phyloP scores from a whole-genome alignment of 2,329 filamentous ascomycete genomes.

The Aspergillus sp. region DNA sequence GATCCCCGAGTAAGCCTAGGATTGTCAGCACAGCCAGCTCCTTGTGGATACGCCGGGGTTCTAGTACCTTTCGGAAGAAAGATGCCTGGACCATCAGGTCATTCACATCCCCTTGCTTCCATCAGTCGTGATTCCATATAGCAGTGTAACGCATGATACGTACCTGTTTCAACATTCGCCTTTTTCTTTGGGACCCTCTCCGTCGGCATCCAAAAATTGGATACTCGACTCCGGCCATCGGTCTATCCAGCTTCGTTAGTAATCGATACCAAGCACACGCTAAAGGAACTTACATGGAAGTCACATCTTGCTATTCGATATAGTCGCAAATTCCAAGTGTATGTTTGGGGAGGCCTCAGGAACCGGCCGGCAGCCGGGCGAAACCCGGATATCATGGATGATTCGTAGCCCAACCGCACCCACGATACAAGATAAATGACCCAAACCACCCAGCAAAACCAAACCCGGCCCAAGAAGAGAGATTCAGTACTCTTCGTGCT shows the following conservation, averaged over 20 bases:
- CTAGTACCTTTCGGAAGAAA: slow-evolving; percentile 68
- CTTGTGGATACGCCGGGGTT: neutral
- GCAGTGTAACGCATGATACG: neutral
- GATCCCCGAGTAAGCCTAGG: slow-evolving; percentile 77
- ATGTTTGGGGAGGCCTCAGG: slow-evolving; percentile 29
- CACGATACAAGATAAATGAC: neutral
- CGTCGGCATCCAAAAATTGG: slow-evolving; percentile 76
- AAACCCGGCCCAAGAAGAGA: neutral
- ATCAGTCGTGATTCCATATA: neutral
- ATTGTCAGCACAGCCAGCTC: neutral
- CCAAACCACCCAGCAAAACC: no score
- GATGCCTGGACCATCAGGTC: slow-evolving; percentile 68
- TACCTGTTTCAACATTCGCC: slow-evolving; percentile 49
- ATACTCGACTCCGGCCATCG: slow-evolving; percentile 63
- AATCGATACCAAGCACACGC: neutral
- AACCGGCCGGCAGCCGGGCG: slow-evolving; percentile 24
- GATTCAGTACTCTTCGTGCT: neutral
- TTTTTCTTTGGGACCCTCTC: slow-evolving; percentile 62
- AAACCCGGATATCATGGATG: slow-evolving; percentile 30
- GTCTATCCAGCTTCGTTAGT: slow-evolving; percentile 39
- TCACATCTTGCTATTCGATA: slow-evolving; percentile 23
- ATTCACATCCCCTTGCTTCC: slow-evolving; percentile 57
- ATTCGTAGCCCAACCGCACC: neutral
- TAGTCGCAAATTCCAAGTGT: slow-evolving; percentile 17
- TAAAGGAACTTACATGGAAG: slow-evolving; percentile 37